phyloP scores from a whole-genome alignment of 768 basidiomycete species.

The Podaxis rugospora region DNA sequence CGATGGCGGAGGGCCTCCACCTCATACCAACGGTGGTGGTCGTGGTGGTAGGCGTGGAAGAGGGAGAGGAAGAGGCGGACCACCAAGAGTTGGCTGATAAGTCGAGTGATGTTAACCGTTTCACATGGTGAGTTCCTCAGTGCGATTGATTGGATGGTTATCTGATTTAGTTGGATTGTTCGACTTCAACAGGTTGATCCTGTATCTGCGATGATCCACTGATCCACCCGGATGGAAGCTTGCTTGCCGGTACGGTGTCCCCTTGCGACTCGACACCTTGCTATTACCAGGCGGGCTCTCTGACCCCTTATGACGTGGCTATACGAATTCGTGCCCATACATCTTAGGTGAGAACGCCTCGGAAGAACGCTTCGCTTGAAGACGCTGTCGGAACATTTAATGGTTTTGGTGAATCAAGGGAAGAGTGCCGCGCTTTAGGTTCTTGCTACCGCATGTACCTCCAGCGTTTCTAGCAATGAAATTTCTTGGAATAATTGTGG shows the following conservation, averaged over 20 bases:
- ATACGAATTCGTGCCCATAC: background rate
- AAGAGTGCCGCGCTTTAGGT: background rate
- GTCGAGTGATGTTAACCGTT: background rate
- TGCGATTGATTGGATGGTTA: background rate
- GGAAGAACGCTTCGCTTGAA: too few species aligned
- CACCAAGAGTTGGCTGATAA: background rate
- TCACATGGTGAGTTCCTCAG: background rate
- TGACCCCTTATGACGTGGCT: background rate
- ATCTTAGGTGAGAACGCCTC: background rate
- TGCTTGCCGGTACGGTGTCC: background rate
- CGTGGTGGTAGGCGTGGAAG: slow-evolving; percentile 6
- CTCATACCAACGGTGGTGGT: slow-evolving; percentile 11
- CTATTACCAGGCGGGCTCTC: background rate
- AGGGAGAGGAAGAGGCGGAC: slow-evolving; percentile 10
- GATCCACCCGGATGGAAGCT: background rate
- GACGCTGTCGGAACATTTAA: background rate
- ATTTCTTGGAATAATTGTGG: background rate
- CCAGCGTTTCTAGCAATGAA: background rate
- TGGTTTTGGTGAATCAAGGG: background rate
- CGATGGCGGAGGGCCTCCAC: background rate
- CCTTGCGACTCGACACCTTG: background rate
- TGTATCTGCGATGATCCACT: background rate
- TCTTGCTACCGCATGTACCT: background rate
- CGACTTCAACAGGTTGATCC: background rate
- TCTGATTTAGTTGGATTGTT: background rate